phyloP scores from a whole-genome alignment of 2,329 filamentous ascomycete species.

The Emergomyces pasteurianus region DNA sequence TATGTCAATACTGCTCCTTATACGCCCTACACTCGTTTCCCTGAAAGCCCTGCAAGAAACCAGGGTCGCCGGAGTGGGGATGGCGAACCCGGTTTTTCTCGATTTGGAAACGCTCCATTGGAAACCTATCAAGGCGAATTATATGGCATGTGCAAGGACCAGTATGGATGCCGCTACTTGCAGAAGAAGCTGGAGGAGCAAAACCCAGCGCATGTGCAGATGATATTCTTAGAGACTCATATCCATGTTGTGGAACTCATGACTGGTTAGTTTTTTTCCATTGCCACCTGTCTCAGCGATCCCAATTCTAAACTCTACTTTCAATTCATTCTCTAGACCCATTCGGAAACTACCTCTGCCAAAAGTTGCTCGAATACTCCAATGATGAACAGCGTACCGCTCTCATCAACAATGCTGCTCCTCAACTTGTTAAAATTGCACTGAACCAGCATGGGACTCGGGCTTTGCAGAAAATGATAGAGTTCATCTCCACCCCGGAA shows the following conservation, averaged over 20 bases:
- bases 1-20: constrained; percentile 37
- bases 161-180: constrained; percentile 91
- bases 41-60: constrained; percentile 65
- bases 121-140: constrained; percentile 74
- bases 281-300: background rate
- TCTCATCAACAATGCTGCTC: constrained; percentile 79
- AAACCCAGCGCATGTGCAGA: constrained; percentile 67
- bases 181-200: constrained; percentile 96
- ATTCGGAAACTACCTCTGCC: constrained; percentile 98
- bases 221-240: constrained; percentile 91
- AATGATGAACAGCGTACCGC: constrained; percentile 90
- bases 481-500: constrained; percentile 75
- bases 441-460: constrained; percentile 95
- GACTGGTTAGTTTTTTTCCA: constrained; percentile 47
- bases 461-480: constrained; percentile 98
- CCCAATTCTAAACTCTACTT: background rate
- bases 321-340: constrained; percentile 47
- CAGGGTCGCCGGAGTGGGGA: constrained; percentile 51
- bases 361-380: constrained; percentile 92
- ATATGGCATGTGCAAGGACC: constrained; percentile 88
- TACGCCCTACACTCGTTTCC: constrained; percentile 36
- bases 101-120: constrained; percentile 71
- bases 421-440: constrained; percentile 82
- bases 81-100: constrained; percentile 48
- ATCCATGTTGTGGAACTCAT: constrained; percentile 92